Conservation (phyloP, 371 early-diverging fungal species). For the Mucor racemosus region DNA sequence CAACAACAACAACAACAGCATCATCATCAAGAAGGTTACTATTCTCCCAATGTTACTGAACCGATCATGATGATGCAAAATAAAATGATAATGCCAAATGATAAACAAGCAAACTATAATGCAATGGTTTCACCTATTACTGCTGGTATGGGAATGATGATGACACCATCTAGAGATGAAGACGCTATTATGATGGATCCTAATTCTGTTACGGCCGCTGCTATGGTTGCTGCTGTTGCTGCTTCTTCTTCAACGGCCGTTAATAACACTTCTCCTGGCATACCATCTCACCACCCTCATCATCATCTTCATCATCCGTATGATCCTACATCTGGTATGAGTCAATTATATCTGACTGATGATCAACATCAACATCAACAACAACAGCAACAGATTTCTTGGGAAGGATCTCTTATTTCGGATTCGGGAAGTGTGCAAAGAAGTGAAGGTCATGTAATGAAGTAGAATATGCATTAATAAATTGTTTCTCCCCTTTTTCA, state of each 20-base stretch:
- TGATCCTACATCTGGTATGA: constrained; percentile 31
- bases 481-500: background rate
- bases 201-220: background rate
- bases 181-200: constrained; percentile 18
- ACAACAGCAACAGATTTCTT: constrained; percentile 7
- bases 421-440: constrained; percentile 7
- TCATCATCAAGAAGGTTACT: background rate
- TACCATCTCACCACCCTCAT: background rate
- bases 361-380: constrained; percentile 11
- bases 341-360: constrained; percentile 27
- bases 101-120: background rate
- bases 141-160: background rate
- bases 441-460: constrained; percentile 32
- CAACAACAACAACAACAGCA: constrained; percentile 1
- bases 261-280: background rate
- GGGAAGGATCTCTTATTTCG: constrained; percentile 10
- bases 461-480: constrained; percentile 5
- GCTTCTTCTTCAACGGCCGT: background rate
- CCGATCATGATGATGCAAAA: constrained; percentile 4
- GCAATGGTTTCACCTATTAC: background rate
- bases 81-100: background rate
- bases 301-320: constrained; percentile 1
- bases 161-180: constrained; percentile 3
- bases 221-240: background rate
- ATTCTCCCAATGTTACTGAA: background rate